Base-by-base conservation (phyloP, 164 flowering plant genomes). In the Umbilicus rupestris region DNA sequence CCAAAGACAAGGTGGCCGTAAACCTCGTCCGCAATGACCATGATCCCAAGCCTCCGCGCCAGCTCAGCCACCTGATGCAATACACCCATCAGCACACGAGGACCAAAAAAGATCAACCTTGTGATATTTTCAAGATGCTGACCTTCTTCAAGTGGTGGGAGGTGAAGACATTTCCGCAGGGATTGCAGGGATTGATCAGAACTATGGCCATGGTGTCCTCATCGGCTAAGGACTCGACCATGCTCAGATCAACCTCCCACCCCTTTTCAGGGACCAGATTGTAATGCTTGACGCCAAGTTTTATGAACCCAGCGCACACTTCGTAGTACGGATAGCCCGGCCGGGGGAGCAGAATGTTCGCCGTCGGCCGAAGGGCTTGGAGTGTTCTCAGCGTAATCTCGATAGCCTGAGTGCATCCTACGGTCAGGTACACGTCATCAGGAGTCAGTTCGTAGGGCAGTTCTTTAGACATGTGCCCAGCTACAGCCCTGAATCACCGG, bases 1-100 rank as follows among this genome's bases (percentile, higher is more conserved):
- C 89, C 89, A 70, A 76, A 82, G 33, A 71, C 64, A 3, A 79
- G 69, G 55, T 81, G 81, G 3, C 37, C 83, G 69, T 85, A 85
- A 29, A 79, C 89, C 67, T 85, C 89, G 72, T 82, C 89, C 14
- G 86, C 59, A 68, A 85, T 81, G 57, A 85, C 74, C 63, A 82
- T 20, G 20, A 83, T 75, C 31, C 85, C 81, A 52, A 78, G 82
- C 73, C 75, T 79, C 24, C 75, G 79, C 7, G 89, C 85, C 22
- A 82, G 77, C 68, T 80, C 84, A 26, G 85, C 84, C 49, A 84
- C 69, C 88, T 84, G n/a, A n/a, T n/a, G n/a, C n/a, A 39, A 62
- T 7, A 17, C n/a, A 66, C 7, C 8, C 35, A 39, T 5, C 1
- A 55, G 0, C 31, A 46, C 0, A 63, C n/a, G 20, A 3, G 22